These are phyloP conservation scores for Cerioporus squamosus DNA, from an alignment of 1,284 basidiomycete genomes.

Conservation along the genomic window DNA sequence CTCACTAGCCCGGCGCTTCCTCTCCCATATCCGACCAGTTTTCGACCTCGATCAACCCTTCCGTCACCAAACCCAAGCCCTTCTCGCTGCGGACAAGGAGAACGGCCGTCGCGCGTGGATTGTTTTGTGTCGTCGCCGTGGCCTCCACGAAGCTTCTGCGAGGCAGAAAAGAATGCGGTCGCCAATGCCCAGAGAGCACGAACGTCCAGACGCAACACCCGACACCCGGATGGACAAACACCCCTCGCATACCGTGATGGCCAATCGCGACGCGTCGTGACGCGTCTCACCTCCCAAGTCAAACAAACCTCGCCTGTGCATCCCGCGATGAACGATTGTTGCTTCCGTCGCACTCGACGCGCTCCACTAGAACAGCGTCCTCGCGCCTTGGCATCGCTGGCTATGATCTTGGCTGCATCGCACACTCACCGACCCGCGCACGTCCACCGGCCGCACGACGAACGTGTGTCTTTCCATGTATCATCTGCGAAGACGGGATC, in stretches of 20 bases:
- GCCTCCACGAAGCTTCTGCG: no score
- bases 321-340: background rate
- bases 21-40: background rate
- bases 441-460: no score
- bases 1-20: background rate
- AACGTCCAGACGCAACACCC: background rate
- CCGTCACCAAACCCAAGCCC: background rate
- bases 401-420: background rate
- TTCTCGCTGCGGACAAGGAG: conserved; percentile 3
- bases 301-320: background rate
- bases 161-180: no score
- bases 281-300: background rate
- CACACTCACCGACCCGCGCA: no score
- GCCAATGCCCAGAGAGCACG: no score
- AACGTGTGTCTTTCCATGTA: no score
- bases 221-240: background rate
- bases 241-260: background rate
- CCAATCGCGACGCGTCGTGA: background rate
- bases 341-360: background rate
- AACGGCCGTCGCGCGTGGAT: background rate
- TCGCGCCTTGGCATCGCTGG: background rate
- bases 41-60: background rate
- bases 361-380: background rate
- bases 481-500: no score
- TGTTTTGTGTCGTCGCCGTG: no score